Conservation (phyloP, 768 basidiomycete species). For the Boletus fagicola region DNA sequence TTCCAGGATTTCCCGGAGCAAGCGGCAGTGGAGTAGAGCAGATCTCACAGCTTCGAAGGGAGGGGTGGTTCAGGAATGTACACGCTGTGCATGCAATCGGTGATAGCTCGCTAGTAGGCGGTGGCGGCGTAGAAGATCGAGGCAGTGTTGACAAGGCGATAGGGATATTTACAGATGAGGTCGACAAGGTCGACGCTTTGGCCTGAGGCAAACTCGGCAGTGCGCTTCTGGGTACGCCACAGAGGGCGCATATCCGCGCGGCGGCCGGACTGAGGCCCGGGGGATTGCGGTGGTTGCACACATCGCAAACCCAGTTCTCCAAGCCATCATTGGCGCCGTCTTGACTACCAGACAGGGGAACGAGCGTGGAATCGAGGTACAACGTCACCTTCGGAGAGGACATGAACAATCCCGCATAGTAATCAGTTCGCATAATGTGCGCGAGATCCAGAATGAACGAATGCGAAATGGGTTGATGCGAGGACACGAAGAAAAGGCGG, state of each 20-base stretch:
- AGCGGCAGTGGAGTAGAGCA: constrained; percentile 69
- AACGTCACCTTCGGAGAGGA: constrained; percentile 89
- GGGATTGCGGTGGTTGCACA: constrained; percentile 85
- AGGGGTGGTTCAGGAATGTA: constrained; percentile 88
- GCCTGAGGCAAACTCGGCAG: constrained; percentile 27
- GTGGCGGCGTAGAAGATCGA: constrained; percentile 21
- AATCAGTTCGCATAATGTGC: constrained; percentile 71
- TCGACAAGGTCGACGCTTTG: constrained; percentile 36
- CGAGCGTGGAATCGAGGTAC: constrained; percentile 44
- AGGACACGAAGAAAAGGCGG: constrained; percentile 79
- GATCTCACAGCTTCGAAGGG: constrained; percentile 76
- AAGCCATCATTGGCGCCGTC: constrained; percentile 35
- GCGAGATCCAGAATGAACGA: constrained; percentile 72
- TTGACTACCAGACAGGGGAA: constrained; percentile 27
- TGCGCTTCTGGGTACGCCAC: constrained; percentile 68
- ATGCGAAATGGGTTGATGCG: constrained; percentile 41
- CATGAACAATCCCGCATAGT: constrained; percentile 87
- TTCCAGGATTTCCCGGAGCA: constrained; percentile 15
- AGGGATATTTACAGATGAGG: constrained; percentile 37
- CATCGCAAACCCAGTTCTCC: constrained; percentile 78
- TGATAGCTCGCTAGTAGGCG: constrained; percentile 20
- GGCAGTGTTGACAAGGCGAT: constrained; percentile 20
- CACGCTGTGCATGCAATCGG: constrained; percentile 77
- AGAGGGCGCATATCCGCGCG: constrained; percentile 71
- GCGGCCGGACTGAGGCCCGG: constrained; percentile 70